Conservation (phyloP, 495 filamentous ascomycete species). For the Aspergillus bertholletiae region DNA sequence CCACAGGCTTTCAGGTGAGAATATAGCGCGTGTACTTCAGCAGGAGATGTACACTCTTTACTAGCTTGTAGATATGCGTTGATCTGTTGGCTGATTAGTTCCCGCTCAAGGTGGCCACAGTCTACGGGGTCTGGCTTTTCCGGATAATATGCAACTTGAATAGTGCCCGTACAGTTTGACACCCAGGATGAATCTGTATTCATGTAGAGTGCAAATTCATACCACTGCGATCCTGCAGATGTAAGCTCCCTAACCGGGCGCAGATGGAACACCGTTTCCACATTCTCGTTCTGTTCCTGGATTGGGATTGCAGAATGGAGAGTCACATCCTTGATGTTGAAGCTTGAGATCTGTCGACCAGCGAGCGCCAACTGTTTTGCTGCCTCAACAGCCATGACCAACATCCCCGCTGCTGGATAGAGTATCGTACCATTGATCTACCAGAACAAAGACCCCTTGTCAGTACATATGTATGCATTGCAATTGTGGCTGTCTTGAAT, state of each 20-base stretch:
- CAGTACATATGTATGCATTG: neutral
- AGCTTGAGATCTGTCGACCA: constrained; percentile 12
- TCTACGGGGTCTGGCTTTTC: neutral
- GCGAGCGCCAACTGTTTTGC: constrained; percentile 18
- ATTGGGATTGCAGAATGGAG: constrained; percentile 31
- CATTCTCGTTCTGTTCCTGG: constrained; percentile 20
- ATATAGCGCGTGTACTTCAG: neutral
- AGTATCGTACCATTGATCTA: constrained; percentile 21
- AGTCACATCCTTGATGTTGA: constrained; percentile 24
- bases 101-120: neutral
- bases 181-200: constrained; percentile 10
- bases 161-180: constrained; percentile 18
- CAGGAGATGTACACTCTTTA: no score
- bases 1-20: neutral
- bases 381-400: constrained; percentile 40
- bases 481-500: neutral
- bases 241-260: neutral
- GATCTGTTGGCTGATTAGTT: neutral
- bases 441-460: neutral
- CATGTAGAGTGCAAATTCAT: constrained; percentile 17
- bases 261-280: constrained; percentile 35
- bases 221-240: constrained; percentile 5
- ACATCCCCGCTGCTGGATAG: constrained; percentile 35
- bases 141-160: constrained; percentile 18
- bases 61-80: neutral